Conservation (phyloP, 768 basidiomycete species). For the Leccinum longicurvipes region DNA sequence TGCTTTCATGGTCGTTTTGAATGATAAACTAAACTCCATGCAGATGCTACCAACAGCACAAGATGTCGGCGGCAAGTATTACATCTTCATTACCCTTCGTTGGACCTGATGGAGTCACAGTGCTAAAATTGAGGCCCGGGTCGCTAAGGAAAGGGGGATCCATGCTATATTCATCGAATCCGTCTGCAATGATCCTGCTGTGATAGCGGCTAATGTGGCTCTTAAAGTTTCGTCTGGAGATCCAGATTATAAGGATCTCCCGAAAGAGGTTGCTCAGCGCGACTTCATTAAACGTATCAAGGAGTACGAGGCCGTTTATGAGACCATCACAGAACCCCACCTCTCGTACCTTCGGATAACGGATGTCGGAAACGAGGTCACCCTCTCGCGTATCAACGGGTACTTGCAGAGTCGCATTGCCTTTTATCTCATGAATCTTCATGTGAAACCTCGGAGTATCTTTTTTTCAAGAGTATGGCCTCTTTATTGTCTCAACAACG, state of each 20-base stretch:
- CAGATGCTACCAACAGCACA: constrained; percentile 97
- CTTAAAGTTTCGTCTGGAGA: constrained; percentile 96
- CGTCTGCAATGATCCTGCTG: constrained; percentile 86
- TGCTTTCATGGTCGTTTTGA: background rate
- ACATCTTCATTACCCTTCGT: background rate
- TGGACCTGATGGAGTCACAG: constrained; percentile 37
- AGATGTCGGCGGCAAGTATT: constrained; percentile 58
- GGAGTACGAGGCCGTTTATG: constrained; percentile 93
- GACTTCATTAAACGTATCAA: constrained; percentile 92
- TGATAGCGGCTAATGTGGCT: constrained; percentile 94
- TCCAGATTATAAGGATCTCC: constrained; percentile 93
- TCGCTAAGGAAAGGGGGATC: constrained; percentile 83
- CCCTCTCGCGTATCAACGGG: constrained; percentile 82
- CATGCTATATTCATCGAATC: constrained; percentile 93
- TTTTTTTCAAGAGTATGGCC: constrained; percentile 87
- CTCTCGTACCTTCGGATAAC: constrained; percentile 89
- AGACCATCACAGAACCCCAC: constrained; percentile 89
- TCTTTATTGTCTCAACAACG: background rate
- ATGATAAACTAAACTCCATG: background rate
- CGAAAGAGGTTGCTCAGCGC: constrained; percentile 76
- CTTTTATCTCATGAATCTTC: constrained; percentile 98
- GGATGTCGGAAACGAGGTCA: constrained; percentile 91
- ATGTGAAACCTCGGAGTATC: constrained; percentile 94
- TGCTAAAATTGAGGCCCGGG: constrained; percentile 78
- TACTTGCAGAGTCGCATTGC: constrained; percentile 97